A percentile compares a stretch with the other conserved stretches of the same genome.
Conservation (phyloP, 2,329 filamentous ascomycete species). For the Sporothrix schenckii region DNA sequence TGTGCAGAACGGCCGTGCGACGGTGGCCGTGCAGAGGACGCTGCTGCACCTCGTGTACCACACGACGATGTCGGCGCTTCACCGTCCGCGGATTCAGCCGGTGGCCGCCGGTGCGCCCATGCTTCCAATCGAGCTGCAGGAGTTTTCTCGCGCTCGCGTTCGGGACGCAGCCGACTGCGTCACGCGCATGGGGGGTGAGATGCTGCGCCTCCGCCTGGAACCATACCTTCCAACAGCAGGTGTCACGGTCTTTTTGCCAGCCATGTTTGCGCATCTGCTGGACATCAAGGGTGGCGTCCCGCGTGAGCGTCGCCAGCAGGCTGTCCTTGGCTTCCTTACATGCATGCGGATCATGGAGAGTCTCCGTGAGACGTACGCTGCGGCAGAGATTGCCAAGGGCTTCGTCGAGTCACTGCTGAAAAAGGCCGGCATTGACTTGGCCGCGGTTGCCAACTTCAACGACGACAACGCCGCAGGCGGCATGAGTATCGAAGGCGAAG, state of each 20-base stretch:
- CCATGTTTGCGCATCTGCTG: conserved; percentile 90
- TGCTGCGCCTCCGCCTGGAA: conserved; percentile 73
- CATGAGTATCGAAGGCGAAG: conserved; percentile 32
- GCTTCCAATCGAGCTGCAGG: conserved; percentile 66
- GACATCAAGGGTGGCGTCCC: conserved; percentile 89
- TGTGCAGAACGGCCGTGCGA: conserved; percentile 62
- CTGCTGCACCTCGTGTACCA: conserved; percentile 92
- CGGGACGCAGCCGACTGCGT: conserved; percentile 83
- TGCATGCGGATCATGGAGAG: conserved; percentile 92
- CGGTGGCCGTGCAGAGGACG: conserved; percentile 71
- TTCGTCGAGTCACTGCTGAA: conserved; percentile 91
- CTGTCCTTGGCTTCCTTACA: conserved; percentile 79
- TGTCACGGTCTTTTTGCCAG: conserved; percentile 86
- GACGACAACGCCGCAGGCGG: conserved; percentile 54
- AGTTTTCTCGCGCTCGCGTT: conserved; percentile 79
- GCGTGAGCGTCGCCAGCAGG: conserved; percentile 70
- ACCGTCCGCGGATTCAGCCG: conserved; percentile 87
- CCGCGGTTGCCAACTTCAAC: conserved; percentile 44
- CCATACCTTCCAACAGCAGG: conserved; percentile 84
- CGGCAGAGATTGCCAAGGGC: conserved; percentile 92
- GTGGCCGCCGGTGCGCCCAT: conserved; percentile 61
- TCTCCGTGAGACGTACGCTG: conserved; percentile 84
- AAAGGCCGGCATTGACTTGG: conserved; percentile 78
- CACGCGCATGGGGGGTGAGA: conserved; percentile 77
- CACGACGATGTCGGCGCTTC: conserved; percentile 86